Percentiles rank a stretch among this genome's conserved stretches.
phyloP scores from a whole-genome alignment of 1,284 basidiomycete species.

The Pseudozyma hubeiensis region DNA sequence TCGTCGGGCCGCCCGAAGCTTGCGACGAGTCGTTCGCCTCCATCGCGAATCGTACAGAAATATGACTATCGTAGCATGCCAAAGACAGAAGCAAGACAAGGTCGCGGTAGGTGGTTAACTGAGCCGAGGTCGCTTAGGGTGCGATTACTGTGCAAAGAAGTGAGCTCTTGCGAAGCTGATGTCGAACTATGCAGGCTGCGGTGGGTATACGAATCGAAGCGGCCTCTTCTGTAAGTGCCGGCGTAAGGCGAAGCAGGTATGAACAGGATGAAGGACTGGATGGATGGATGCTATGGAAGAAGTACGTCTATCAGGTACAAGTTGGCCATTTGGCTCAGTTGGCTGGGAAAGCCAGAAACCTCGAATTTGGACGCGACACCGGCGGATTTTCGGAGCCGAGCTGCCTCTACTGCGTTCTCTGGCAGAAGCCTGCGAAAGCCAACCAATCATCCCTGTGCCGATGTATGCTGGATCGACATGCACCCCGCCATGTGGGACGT shows the following conservation, averaged over 20 bases:
- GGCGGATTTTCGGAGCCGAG: slow-evolving; percentile 25
- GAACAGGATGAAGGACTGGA: slow-evolving; percentile 11
- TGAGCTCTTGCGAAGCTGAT: neutral
- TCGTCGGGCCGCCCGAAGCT: neutral
- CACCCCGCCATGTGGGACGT: neutral
- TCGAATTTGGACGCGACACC: slow-evolving; percentile 28
- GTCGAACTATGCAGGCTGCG: slow-evolving; percentile 1
- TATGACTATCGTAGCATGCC: slow-evolving; percentile 4
- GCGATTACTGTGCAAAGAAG: too few relatives aligned
- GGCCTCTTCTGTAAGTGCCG: neutral
- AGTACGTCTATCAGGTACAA: neutral
- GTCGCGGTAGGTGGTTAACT: too few relatives aligned
- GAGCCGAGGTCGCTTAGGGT: neutral
- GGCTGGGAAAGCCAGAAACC: slow-evolving; percentile 13
- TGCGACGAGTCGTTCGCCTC: slow-evolving; percentile 9
- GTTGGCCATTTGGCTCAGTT: neutral
- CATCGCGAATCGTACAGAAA: neutral
- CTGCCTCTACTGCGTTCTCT: slow-evolving; percentile 1
- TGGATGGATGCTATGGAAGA: slow-evolving; percentile 9
- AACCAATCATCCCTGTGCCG: neutral
- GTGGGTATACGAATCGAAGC: neutral
- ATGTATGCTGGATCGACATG: too few relatives aligned
- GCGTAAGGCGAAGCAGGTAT: neutral
- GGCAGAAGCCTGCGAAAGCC: neutral
- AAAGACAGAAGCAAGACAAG: neutral